Evolutionary conservation across 257 asterid genomes (phyloP).

Genomic region (Ophiorrhiza pumila): DNA sequence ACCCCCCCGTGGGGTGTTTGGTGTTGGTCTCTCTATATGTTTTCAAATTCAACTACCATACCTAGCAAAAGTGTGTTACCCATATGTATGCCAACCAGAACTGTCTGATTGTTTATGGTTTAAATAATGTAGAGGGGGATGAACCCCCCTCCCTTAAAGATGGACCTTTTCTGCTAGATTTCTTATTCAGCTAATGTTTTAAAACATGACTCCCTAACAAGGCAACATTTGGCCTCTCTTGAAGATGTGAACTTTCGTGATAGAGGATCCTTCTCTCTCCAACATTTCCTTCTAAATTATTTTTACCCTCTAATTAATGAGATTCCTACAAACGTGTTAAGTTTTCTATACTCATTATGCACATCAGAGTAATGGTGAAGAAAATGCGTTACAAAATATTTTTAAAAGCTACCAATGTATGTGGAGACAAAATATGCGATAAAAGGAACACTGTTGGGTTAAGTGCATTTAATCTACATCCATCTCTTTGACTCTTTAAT

Average conservation of each 20-base stretch:
- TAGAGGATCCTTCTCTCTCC: background rate
- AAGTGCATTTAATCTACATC: background rate
- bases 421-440: background rate
- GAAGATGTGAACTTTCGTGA: background rate
- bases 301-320: background rate
- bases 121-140: background rate
- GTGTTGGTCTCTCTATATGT: too few relatives aligned
- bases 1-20: too few relatives aligned
- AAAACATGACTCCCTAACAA: too few relatives aligned
- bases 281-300: background rate
- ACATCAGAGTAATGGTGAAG: background rate
- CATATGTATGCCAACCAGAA: background rate
- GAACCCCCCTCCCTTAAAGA: background rate
- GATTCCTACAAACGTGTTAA: background rate
- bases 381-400: too few relatives aligned
- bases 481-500: background rate
- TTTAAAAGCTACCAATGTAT: too few relatives aligned
- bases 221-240: background rate
- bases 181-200: background rate
- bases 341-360: background rate
- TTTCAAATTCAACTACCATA: too few relatives aligned
- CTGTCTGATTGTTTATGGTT: background rate
- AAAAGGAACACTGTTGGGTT: background rate
- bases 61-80: background rate
- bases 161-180: background rate